Percentiles rank a stretch among this genome's conserved stretches.
These are phyloP conservation scores for Lithohypha guttulata DNA, from an alignment of 2,329 filamentous ascomycete genomes.

Conservation along the genomic window DNA sequence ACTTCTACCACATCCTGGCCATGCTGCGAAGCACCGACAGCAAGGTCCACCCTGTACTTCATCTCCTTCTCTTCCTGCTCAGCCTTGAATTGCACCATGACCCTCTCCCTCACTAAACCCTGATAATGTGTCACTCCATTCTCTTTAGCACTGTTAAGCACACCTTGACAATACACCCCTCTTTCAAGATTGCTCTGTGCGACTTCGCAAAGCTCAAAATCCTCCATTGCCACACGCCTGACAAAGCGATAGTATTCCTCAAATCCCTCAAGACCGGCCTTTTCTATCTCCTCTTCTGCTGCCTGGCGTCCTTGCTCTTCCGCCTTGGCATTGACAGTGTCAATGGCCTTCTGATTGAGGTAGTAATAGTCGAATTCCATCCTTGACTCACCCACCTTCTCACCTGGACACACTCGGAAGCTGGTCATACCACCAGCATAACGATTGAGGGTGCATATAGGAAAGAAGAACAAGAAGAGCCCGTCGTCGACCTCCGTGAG, in stretches of 20 bases:
- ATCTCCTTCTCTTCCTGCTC: conserved; percentile 25
- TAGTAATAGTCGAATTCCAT: conserved; percentile 54
- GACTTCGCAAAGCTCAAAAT: conserved; percentile 47
- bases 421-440: conserved; percentile 49
- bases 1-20: too few relatives aligned
- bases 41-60: too few relatives aligned
- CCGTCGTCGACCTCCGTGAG: conserved; percentile 38
- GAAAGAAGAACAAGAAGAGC: conserved; percentile 49
- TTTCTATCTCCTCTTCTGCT: neutral
- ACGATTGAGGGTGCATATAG: conserved; percentile 46
- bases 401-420: conserved; percentile 45
- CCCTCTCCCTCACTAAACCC: conserved; percentile 36
- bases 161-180: conserved; percentile 45
- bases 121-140: conserved; percentile 44
- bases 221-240: conserved; percentile 45
- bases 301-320: neutral
- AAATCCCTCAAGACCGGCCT: conserved; percentile 36
- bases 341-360: conserved; percentile 29
- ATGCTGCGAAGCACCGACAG: too few relatives aligned
- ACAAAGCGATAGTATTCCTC: conserved; percentile 48
- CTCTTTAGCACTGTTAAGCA: conserved; percentile 47
- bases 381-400: conserved; percentile 38
- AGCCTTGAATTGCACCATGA: conserved; percentile 32
- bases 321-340: neutral
- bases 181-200: conserved; percentile 44